These are phyloP conservation scores for Ceratobasidium sp. DNA, from an alignment of 1,284 basidiomycete species.

Conservation along the genomic window DNA sequence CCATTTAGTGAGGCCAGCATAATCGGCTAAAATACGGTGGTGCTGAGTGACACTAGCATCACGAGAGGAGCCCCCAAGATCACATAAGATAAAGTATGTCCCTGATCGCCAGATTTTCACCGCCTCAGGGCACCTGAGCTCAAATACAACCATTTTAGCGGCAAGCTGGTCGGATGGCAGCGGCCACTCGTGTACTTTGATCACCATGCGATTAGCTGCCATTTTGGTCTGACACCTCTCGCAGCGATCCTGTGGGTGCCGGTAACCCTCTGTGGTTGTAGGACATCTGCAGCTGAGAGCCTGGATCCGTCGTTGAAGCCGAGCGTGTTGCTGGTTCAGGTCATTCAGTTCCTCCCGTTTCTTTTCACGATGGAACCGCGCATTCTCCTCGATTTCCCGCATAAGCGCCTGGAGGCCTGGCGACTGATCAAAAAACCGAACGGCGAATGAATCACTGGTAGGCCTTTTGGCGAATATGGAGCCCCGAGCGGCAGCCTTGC, in stretches of 20 bases:
- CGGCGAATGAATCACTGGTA: constrained; percentile 50
- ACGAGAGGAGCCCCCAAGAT: neutral
- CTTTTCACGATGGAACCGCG: constrained; percentile 44
- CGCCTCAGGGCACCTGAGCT: constrained; percentile 57
- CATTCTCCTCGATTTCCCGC: constrained; percentile 52
- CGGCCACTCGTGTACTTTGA: constrained; percentile 63
- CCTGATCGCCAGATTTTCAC: constrained; percentile 61
- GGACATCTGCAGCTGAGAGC: neutral
- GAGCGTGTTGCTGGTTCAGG: neutral
- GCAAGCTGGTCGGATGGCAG: constrained; percentile 54
- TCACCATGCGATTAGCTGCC: constrained; percentile 52
- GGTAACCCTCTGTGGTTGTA: too few species aligned
- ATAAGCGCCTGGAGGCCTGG: constrained; percentile 50
- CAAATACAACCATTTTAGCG: constrained; percentile 59
- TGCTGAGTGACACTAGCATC: too few species aligned
- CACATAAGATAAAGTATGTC: constrained; percentile 56
- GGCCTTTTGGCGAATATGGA: constrained; percentile 51
- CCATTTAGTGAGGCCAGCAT: neutral
- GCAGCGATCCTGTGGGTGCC: constrained; percentile 48
- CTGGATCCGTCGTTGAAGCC: neutral
- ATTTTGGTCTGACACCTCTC: constrained; percentile 54
- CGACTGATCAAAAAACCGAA: constrained; percentile 53
- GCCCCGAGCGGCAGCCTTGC: constrained; percentile 25
- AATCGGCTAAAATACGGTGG: neutral
- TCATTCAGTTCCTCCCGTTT: constrained; percentile 52